Conservation (phyloP, 1,139 yeast genomes). For the Nadsonia commutata region DNA sequence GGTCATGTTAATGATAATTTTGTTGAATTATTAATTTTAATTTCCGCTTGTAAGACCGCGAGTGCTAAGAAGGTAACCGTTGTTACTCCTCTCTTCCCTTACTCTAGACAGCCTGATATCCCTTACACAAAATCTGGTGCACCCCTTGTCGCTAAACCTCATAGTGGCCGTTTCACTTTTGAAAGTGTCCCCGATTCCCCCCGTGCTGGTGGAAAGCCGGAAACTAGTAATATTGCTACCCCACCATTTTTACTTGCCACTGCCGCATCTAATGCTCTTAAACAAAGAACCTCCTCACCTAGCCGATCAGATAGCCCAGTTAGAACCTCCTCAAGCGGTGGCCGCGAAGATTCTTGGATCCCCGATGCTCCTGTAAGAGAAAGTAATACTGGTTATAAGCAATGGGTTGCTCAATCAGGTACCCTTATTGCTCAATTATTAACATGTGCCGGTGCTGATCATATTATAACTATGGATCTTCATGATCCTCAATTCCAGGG, state of each 20-base stretch:
- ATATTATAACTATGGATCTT: slow-evolving; percentile 92
- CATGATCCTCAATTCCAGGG: slow-evolving; percentile 96
- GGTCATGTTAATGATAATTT: slow-evolving; percentile 88
- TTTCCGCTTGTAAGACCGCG: slow-evolving; percentile 92
- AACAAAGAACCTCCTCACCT: slow-evolving; percentile 4
- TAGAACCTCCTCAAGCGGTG: background rate
- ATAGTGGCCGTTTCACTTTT: slow-evolving; percentile 29
- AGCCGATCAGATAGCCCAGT: background rate
- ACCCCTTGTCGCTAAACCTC: slow-evolving; percentile 25
- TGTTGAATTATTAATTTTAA: slow-evolving; percentile 72
- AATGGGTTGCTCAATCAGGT: slow-evolving; percentile 95
- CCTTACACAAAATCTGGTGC: slow-evolving; percentile 69
- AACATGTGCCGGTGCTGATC: slow-evolving; percentile 92
- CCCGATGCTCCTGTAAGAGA: slow-evolving; percentile 13
- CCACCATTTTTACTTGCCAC: slow-evolving; percentile 1
- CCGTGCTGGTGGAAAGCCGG: slow-evolving; percentile 18
- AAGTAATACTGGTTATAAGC: slow-evolving; percentile 56
- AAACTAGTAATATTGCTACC: slow-evolving; percentile 1
- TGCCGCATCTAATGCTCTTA: slow-evolving; percentile 6
- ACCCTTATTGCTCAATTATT: slow-evolving; percentile 78
- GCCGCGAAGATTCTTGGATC: slow-evolving; percentile 9
- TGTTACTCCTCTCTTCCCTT: slow-evolving; percentile 87
- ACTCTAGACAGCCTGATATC: slow-evolving; percentile 89
- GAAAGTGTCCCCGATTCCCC: slow-evolving; percentile 59
- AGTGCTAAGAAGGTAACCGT: slow-evolving; percentile 90